Conservation (phyloP, 179 eudicot genomes). For the Gypsophila paniculata region DNA sequence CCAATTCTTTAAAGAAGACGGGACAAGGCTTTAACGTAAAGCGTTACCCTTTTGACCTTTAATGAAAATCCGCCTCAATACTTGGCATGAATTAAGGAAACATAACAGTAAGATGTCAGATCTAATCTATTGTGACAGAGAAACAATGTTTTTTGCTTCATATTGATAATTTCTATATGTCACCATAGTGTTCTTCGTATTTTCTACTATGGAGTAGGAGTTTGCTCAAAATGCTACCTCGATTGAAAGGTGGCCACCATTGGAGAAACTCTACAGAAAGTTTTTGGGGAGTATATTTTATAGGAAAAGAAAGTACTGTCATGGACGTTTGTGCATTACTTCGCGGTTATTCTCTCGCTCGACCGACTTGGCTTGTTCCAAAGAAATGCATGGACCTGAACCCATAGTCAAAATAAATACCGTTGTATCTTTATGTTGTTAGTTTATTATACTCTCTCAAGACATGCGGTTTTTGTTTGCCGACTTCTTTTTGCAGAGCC, state of each 20-base stretch:
- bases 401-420: neutral
- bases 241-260: neutral
- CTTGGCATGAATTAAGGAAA: neutral
- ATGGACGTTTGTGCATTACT: neutral
- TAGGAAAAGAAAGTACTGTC: neutral
- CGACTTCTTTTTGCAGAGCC: slow-evolving; percentile 45
- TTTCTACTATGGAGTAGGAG: too few relatives aligned
- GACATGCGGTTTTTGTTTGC: neutral
- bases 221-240: neutral
- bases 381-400: neutral
- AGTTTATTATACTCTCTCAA: neutral
- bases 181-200: too few relatives aligned
- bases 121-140: neutral
- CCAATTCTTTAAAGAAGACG: neutral
- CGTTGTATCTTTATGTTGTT: neutral
- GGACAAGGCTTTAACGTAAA: neutral
- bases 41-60: neutral
- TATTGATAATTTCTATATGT: too few relatives aligned
- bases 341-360: neutral
- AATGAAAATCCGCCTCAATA: neutral
- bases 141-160: neutral
- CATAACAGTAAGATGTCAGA: neutral
- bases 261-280: neutral
- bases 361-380: slow-evolving; percentile 4
- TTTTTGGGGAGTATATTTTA: neutral